Evolutionary conservation across 768 basidiomycete genomes (phyloP), one percentile per base, ranked within the genome.

Genomic region (Trametes meyenii): DNA sequence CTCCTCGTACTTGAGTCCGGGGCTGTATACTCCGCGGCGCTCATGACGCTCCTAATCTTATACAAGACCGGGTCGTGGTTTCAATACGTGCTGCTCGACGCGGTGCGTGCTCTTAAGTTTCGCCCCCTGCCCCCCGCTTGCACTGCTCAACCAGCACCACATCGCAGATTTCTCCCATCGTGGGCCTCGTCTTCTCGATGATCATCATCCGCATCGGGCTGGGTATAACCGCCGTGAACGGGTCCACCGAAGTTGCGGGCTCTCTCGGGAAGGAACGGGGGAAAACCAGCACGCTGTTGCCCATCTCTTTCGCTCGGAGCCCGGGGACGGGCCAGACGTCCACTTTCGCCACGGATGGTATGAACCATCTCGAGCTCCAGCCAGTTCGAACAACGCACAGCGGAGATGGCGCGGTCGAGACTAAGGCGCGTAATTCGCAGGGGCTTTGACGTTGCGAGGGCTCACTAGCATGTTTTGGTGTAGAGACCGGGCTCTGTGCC

Each of bases 151-250:
- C n/a, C 8, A n/a, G 55, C n/a, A 39, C 44, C n/a, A 39, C 44
- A 26, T 53, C 26, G 26, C 33, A 59, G 49, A 59, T 57, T n/a
- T 57, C 55, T 21, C 55, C 55, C 36, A 57, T 57, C 49, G 50
- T 51, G 70, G 77, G 72, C 51, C 69, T 74, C 38, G 77, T 77
- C 0, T 79, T 79, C 65, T 76, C 76, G 21, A 67, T 79, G 63
- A 73, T 79, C 63, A 79, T 77, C 52, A 74, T 78, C 46, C 76
- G 76, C 26, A 71, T 78, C 45, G 78, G 74, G 3, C 64, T 76
- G 24, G 76, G 76, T 38, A 66, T 77, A n/a, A 69, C 74, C 19
- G 43, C 67, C 29, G 66, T 33, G 21, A 50, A 26, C 23, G 58
- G 45, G 29, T 33, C 29, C 29, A 33, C 29, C 3, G 29, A 33